These are phyloP conservation scores for Tremellales sp. DNA, from an alignment of 1,284 basidiomycete species.

Conservation along the genomic window DNA sequence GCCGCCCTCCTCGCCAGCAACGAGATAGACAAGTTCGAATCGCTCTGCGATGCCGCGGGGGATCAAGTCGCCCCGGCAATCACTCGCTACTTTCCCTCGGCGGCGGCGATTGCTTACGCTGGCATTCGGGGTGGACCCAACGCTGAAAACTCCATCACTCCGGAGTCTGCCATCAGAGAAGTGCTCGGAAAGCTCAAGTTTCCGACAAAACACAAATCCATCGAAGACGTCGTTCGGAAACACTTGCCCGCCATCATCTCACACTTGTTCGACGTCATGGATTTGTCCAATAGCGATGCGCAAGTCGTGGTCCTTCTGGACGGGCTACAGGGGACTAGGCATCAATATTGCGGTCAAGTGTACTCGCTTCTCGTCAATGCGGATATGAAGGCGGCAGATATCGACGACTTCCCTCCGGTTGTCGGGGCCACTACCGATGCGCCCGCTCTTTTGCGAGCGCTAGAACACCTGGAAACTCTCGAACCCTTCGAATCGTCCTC, in stretches of 20 bases:
- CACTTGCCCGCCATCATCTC: no score
- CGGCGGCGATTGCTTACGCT: constrained; percentile 22
- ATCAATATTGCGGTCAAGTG: no score
- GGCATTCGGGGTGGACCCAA: background rate
- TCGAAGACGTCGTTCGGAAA: no score
- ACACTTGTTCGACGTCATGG: constrained; percentile 13
- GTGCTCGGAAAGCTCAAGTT: background rate
- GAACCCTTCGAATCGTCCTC: constrained; percentile 44
- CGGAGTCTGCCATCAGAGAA: no score
- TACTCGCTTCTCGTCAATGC: no score
- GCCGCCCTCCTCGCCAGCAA: constrained; percentile 17
- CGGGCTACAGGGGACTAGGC: no score
- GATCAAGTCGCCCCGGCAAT: constrained; percentile 8
- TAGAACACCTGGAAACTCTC: constrained; percentile 6
- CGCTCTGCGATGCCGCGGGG: constrained; percentile 28
- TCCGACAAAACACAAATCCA: no score
- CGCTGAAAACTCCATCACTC: no score
- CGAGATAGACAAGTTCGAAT: constrained; percentile 16
- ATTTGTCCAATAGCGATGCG: constrained; percentile 1
- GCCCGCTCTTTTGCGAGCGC: constrained; percentile 1
- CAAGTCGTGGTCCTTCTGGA: constrained; percentile 4
- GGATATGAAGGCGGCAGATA: no score
- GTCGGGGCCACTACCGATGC: background rate
- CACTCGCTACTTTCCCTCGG: constrained; percentile 18
- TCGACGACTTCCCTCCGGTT: no score